Base-by-base conservation (phyloP, 257 asterid species). In the Rehmannia glutinosa region DNA sequence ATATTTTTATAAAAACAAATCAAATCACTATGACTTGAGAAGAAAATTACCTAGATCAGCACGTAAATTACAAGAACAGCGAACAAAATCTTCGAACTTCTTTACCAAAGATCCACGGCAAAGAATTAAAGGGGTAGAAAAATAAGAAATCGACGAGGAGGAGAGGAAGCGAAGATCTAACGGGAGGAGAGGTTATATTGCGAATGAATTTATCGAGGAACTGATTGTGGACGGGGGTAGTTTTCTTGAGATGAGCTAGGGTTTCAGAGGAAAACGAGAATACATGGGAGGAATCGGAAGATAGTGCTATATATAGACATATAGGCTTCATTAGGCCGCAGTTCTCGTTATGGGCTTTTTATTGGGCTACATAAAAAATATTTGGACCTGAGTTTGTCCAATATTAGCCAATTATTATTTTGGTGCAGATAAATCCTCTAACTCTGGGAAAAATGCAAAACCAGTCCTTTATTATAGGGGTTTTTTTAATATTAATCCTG, bases 11-110 rank as follows among this genome's bases (percentile, higher is more conserved):
- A 42, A 19, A 8, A 51, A 32, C 49, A 62, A 8, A 53, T 59
- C 35, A 10, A 42, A 21, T 19, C 7, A 51, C 4, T n/a, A 50
- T 0, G 32, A 3, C 27, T 3, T 49, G 60, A 23, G 42, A 52
- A 16, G 3, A 9, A 70, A 39, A 28, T 12, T 76, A 76, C 81
- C 81, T 51, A 52, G 68, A 66, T 33, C 81, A 36, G 66, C 15
- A 38, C 42, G 36, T 32, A 2, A 16, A 17, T 32, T n/a, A 13
- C 49, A 17, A 17, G 17, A 43, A 32, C 36, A 3, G 20, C n/a
- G 23, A 19, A 17, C 36, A 56, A 68, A 70, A 47, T 56, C 69
- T 62, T 51, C 74, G 68, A 58, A 36, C 58, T 15, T 8, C 21
- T 12, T 7, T 1, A 63, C 6, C 23, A 25, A 46, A 56, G 38